These are phyloP conservation scores for Fusarium poae DNA, from an alignment of 2,329 filamentous ascomycete species.

Conservation along the genomic window DNA sequence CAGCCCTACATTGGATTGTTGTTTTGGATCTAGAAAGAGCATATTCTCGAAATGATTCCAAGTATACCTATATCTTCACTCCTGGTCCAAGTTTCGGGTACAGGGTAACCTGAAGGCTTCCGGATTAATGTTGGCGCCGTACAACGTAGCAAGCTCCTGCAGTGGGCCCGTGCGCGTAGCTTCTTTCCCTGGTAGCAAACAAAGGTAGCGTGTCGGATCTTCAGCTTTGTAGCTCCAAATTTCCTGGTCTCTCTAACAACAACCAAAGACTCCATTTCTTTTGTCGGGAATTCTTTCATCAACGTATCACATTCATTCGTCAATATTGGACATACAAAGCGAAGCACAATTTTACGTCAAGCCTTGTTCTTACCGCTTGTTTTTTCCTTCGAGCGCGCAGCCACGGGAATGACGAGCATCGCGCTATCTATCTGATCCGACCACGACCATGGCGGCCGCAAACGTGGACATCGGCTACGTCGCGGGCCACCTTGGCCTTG, in stretches of 20 bases:
- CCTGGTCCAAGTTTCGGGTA: neutral
- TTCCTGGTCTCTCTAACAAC: conserved; percentile 43
- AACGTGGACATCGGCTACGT: conserved; percentile 78
- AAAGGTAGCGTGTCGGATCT: conserved; percentile 41
- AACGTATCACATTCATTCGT: conserved; percentile 32
- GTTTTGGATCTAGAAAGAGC: too few species aligned
- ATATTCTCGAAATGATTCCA: neutral
- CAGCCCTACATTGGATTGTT: too few species aligned
- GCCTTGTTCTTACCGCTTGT: neutral
- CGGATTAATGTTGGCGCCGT: conserved; percentile 42
- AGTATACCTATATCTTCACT: neutral
- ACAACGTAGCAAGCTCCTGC: conserved; percentile 8
- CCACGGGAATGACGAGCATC: conserved; percentile 48
- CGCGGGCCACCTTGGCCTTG: conserved; percentile 77
- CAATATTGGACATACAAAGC: conserved; percentile 1
- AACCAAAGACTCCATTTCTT: conserved; percentile 41
- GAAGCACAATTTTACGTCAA: conserved; percentile 9
- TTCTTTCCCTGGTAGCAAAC: conserved; percentile 40
- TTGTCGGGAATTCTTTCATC: conserved; percentile 37
- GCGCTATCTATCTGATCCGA: conserved; percentile 44
- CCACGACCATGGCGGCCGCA: conserved; percentile 58
- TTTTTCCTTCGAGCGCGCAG: conserved; percentile 28
- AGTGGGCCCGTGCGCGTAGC: conserved; percentile 42
- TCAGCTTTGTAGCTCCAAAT: conserved; percentile 48
- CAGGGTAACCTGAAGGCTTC: conserved; percentile 9